phyloP scores from a whole-genome alignment of 2,329 filamentous ascomycete species.

The Fusarium sublunatum region DNA sequence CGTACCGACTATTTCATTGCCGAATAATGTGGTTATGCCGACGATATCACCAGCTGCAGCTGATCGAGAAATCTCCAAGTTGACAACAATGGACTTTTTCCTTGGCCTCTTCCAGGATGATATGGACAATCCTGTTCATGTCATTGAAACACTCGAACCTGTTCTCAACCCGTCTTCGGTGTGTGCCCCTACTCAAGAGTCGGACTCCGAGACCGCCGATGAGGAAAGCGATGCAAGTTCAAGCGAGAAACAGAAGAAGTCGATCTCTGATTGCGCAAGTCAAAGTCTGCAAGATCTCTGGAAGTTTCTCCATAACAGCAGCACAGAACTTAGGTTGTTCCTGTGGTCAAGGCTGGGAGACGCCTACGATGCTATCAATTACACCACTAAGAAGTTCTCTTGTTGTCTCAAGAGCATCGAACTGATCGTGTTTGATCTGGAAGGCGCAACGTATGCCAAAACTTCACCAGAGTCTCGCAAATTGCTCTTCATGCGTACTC shows the following conservation, averaged over 20 bases:
- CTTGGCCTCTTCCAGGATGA: constrained; percentile 88
- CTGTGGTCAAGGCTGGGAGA: constrained; percentile 92
- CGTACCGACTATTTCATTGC: constrained; percentile 66
- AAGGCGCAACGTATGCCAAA: constrained; percentile 71
- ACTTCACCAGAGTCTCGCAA: constrained; percentile 73
- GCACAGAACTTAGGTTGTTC: constrained; percentile 84
- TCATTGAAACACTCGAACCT: constrained; percentile 93
- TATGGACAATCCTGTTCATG: constrained; percentile 79
- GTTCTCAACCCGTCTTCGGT: constrained; percentile 81
- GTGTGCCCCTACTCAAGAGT: constrained; percentile 48
- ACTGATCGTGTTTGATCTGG: constrained; percentile 74
- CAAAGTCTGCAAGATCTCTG: constrained; percentile 79
- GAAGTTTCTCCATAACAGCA: constrained; percentile 84
- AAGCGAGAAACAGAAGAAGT: constrained; percentile 36
- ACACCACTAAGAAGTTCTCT: constrained; percentile 87
- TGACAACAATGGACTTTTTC: constrained; percentile 98
- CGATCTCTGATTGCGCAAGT: constrained; percentile 64
- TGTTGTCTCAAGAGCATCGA: constrained; percentile 89
- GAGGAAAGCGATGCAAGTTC: constrained; percentile 35
- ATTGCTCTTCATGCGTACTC: constrained; percentile 76
- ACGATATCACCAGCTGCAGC: constrained; percentile 85
- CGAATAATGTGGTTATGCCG: constrained; percentile 90
- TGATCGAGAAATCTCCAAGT: constrained; percentile 88
- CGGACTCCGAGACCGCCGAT: constrained; percentile 15
- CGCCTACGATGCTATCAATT: constrained; percentile 86